These are phyloP conservation scores for Pythium monospermum DNA, from an alignment of 352 stramenopile species.

Conservation along the genomic window DNA sequence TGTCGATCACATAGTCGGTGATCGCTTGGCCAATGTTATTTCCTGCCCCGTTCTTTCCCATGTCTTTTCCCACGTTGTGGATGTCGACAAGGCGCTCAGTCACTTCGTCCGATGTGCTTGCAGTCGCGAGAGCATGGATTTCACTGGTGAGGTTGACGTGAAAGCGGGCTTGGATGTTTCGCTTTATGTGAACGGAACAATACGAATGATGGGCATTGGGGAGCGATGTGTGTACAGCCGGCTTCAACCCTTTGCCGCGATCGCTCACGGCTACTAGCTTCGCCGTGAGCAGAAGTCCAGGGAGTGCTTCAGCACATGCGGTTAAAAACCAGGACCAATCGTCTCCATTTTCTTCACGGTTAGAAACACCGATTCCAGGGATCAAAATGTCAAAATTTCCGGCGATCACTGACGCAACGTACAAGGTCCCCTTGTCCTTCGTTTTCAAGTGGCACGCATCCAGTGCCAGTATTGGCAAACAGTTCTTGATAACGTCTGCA, in stretches of 20 bases:
- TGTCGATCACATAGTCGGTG: no score
- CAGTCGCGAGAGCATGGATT: no score
- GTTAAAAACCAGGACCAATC: constrained; percentile 9
- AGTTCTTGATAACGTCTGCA: background rate
- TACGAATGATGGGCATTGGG: constrained; percentile 1
- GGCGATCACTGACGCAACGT: constrained; percentile 5
- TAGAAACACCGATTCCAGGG: background rate
- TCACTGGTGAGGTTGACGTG: no score
- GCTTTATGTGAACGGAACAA: constrained; percentile 12
- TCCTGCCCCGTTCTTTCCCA: no score
- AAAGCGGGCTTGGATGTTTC: no score
- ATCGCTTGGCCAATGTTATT: no score
- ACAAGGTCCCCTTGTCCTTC: constrained; percentile 5
- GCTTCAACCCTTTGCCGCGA: background rate
- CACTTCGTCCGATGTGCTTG: no score
- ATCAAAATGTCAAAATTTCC: constrained; percentile 12
- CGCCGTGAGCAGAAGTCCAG: background rate
- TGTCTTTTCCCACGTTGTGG: no score
- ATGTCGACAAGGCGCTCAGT: no score
- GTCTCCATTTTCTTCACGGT: constrained; percentile 1
- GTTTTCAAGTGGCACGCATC: constrained; percentile 12
- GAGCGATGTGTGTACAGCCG: background rate
- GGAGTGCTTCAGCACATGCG: background rate
- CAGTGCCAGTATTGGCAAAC: constrained; percentile 1
- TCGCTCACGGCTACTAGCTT: constrained; percentile 4